Conservation (phyloP, 768 basidiomycete species). For the Tulasnella sp. region DNA sequence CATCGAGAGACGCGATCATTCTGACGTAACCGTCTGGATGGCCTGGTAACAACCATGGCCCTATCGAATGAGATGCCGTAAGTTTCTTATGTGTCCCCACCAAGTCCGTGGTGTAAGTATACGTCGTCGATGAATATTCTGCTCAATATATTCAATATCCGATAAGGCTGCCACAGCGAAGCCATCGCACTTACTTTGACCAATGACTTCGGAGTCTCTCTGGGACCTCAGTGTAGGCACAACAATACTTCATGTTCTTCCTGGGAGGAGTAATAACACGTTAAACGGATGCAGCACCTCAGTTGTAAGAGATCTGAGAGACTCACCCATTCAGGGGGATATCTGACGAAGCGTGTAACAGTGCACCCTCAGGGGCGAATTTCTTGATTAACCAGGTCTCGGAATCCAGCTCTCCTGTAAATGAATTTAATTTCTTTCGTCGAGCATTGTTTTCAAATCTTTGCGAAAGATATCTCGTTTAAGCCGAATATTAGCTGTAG, state of each 20-base stretch:
- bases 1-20: constrained; percentile 50
- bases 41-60: constrained; percentile 55
- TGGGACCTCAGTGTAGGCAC: constrained; percentile 48
- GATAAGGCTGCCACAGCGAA: neutral
- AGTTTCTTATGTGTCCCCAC: constrained; percentile 52
- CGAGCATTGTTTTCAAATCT: constrained; percentile 41
- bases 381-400: constrained; percentile 37
- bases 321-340: constrained; percentile 39
- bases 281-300: constrained; percentile 44
- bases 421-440: constrained; percentile 36
- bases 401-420: constrained; percentile 40
- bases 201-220: constrained; percentile 41
- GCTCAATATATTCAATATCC: neutral
- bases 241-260: constrained; percentile 40
- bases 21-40: constrained; percentile 69
- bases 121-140: constrained; percentile 62
- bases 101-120: constrained; percentile 46
- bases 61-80: constrained; percentile 53
- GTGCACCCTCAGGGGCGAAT: constrained; percentile 36
- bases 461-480: constrained; percentile 57
- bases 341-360: constrained; percentile 36
- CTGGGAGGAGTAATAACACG: neutral
- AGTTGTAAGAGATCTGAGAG: constrained; percentile 41
- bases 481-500: constrained; percentile 53
- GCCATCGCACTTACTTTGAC: constrained; percentile 48